phyloP scores from a whole-genome alignment of 495 filamentous ascomycete species.

The Penicillium nucicola region DNA sequence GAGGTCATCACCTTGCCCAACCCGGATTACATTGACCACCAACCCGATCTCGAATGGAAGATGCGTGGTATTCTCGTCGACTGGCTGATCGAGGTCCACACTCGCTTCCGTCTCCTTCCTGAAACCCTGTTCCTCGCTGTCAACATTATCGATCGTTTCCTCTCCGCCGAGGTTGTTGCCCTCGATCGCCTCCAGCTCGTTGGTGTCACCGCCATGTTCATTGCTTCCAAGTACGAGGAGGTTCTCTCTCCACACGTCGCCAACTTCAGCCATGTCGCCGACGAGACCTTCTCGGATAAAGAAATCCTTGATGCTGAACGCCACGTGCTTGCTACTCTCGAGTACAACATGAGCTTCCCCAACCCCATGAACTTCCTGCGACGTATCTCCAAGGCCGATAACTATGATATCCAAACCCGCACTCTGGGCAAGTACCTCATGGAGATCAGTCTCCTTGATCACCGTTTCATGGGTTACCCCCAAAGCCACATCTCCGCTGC shows the following conservation, averaged over 20 bases:
- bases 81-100: constrained; percentile 98
- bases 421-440: constrained; percentile 98
- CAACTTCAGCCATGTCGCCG: constrained; percentile 95
- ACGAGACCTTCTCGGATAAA: constrained; percentile 92
- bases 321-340: constrained; percentile 81
- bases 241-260: constrained; percentile 93
- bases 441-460: constrained; percentile 93
- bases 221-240: constrained; percentile 98
- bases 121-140: constrained; percentile 95
- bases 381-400: constrained; percentile 96
- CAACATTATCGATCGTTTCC: constrained; percentile 98
- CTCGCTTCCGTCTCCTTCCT: constrained; percentile 92
- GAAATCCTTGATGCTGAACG: constrained; percentile 97
- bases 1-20: constrained; percentile 84
- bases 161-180: constrained; percentile 89
- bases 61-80: constrained; percentile 96
- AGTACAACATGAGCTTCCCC: constrained; percentile 97
- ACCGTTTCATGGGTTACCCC: constrained; percentile 81
- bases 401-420: constrained; percentile 95
- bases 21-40: constrained; percentile 88
- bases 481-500: constrained; percentile 89
- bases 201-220: constrained; percentile 97
- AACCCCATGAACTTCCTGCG: constrained; percentile 99
- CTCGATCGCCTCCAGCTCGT: constrained; percentile 94
- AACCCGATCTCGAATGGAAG: constrained; percentile 95